Evolutionary conservation across 1,139 yeast species (phyloP).

Genomic region (Saccharomyces hybrid): DNA sequence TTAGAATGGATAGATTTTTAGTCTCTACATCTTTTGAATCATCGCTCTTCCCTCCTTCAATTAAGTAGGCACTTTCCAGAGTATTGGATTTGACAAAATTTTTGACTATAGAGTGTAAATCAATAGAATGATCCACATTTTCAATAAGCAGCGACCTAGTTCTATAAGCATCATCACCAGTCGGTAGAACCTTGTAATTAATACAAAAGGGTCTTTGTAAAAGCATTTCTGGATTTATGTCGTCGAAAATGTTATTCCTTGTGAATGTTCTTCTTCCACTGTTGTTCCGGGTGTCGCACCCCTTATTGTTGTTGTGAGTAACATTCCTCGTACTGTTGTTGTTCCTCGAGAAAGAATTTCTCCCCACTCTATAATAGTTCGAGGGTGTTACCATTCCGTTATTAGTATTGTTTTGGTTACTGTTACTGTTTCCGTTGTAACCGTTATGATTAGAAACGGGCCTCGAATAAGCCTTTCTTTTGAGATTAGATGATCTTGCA

Average conservation of each 20-base stretch:
- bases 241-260: conserved; percentile 4
- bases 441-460: conserved; percentile 4
- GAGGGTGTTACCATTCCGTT: not conserved
- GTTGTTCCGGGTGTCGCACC: conserved; percentile 1
- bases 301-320: not conserved
- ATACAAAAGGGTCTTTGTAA: conserved; percentile 20
- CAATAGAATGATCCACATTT: conserved; percentile 23
- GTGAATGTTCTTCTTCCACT: conserved; percentile 1
- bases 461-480: conserved; percentile 5
- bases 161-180: conserved; percentile 29
- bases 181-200: conserved; percentile 25
- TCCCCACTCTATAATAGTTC: not conserved
- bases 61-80: conserved; percentile 36
- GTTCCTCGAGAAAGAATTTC: not conserved
- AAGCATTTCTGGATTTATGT: conserved; percentile 22
- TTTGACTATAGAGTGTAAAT: conserved; percentile 22
- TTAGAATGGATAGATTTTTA: conserved; percentile 20
- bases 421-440: conserved; percentile 3
- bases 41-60: conserved; percentile 20
- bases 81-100: conserved; percentile 35
- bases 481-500: conserved; percentile 16
- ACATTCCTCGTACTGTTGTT: not conserved
- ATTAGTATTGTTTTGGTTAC: not conserved
- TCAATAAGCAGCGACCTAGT: conserved; percentile 29
- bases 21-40: conserved; percentile 5